Evolutionary conservation across 1,139 yeast species (phyloP).

Genomic region (Blastobotrys buckinghamii): DNA sequence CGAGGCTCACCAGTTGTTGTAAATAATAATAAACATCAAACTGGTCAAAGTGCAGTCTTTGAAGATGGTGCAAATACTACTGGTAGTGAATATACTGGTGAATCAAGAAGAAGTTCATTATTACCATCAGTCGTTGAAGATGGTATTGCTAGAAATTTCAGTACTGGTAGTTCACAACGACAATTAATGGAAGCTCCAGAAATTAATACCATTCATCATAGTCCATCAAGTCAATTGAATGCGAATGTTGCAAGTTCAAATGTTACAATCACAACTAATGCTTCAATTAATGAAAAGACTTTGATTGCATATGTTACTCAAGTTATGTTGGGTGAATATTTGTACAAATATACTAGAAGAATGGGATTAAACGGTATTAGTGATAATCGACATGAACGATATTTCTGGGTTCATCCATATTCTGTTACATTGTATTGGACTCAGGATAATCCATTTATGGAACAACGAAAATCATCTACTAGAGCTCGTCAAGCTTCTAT

Average conservation of each 20-base stretch:
- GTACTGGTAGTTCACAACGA: background rate
- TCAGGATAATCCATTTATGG: conserved; percentile 68
- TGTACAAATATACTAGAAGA: conserved; percentile 79
- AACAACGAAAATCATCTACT: conserved; percentile 53
- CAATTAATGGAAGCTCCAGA: conserved; percentile 8
- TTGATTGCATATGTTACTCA: conserved; percentile 88
- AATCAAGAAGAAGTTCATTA: conserved; percentile 7
- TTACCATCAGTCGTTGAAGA: conserved; percentile 14
- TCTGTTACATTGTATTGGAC: conserved; percentile 91
- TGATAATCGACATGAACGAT: conserved; percentile 81
- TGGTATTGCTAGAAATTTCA: conserved; percentile 8
- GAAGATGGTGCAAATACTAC: conserved; percentile 16
- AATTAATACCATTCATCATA: background rate
- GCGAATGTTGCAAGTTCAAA: conserved; percentile 17
- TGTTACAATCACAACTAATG: conserved; percentile 54
- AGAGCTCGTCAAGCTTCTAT: conserved; percentile 72
- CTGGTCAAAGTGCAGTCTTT: conserved; percentile 21
- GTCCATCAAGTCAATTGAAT: conserved; percentile 2
- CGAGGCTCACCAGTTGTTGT: conserved; percentile 24
- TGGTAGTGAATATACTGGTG: conserved; percentile 6
- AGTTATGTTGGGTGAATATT: conserved; percentile 86
- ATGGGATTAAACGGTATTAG: conserved; percentile 69
- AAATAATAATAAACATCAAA: conserved; percentile 11
- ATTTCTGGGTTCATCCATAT: conserved; percentile 96
- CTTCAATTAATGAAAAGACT: conserved; percentile 60